Base-by-base conservation (phyloP, 2,329 filamentous ascomycete species). In the Trichoderma endophyticum region DNA sequence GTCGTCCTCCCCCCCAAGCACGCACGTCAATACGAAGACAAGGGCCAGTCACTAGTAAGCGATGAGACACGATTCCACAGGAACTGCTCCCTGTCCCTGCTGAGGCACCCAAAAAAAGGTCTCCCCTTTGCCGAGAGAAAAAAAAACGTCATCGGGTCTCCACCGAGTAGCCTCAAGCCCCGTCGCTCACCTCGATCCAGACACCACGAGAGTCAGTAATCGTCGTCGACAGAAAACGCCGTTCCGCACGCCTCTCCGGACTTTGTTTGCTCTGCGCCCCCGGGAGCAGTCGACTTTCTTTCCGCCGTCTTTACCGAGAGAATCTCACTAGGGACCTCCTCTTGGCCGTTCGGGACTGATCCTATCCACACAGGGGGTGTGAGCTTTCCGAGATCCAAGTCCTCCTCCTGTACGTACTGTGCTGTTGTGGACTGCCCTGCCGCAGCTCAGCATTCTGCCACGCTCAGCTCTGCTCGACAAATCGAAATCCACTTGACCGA, bases 81-180 rank as follows among this genome's bases (percentile, higher is more conserved):
- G 28, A 60, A 60, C 30, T 28, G 43, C 54, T 60, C 62, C 70
- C 62, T 66, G 62, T 26, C 66, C 66, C 66, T 69, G 66, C 43
- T 54, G 57, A 69, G 66, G 65, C 36, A 48, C 51, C 26, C 62
- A 56, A 48, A 72, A 69, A 60, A 59, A 59, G 57, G 65, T 59
- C 14, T 60, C 71, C 59, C 64, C 28, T 69, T 54, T 64, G 54
- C 69, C 51, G 60, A 61, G 62, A 57, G 26, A 71, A 71, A 73
- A 74, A 74, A 74, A 71, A 74, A 74, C 73, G 73, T 74, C 73
- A 74, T 73, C 73, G 70, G 34, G 69, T 66, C 71, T 36, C 73
- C 73, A 73, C 73, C 72, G 21, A 60, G 57, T n/a, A 65, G 69
- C 69, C 69, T 59, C 69, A 65, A 65, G 51, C 39, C 51, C 61